Conservation (phyloP, 345 rosid species). For the Gossypium australe region DNA sequence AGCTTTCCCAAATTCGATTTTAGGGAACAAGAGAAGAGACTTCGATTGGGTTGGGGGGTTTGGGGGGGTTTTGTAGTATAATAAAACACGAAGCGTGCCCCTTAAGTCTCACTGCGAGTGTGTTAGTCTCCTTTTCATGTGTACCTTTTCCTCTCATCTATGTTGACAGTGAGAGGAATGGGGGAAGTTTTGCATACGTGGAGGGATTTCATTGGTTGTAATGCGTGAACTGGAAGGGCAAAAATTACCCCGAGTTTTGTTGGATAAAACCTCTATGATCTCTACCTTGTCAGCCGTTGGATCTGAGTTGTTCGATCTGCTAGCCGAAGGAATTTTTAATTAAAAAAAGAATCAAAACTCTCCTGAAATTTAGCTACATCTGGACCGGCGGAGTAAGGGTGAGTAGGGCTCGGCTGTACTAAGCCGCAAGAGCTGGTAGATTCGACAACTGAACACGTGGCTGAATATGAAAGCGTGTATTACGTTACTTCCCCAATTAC, state of each 20-base stretch:
- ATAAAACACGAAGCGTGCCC: background rate
- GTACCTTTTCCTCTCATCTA: background rate
- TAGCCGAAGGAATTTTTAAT: no score
- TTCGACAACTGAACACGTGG: background rate
- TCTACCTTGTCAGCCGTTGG: background rate
- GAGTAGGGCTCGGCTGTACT: background rate
- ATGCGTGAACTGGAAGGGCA: background rate
- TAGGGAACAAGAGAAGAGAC: background rate
- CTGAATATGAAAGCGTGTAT: background rate
- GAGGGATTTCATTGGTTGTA: background rate
- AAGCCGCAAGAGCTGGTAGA: background rate
- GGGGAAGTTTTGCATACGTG: background rate
- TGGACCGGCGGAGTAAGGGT: background rate
- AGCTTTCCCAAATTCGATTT: background rate
- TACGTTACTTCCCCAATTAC: no score
- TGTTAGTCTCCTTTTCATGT: background rate
- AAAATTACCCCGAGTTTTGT: background rate
- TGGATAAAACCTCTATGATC: background rate
- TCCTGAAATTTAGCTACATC: background rate
- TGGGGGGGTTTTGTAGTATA: background rate
- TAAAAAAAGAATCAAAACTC: no score
- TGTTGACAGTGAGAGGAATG: background rate
- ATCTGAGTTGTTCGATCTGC: background rate
- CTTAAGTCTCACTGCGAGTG: background rate
- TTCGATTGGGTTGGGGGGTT: background rate